These are phyloP conservation scores for Globisporangium cystogenes DNA, from an alignment of 352 stramenopile genomes.

Conservation along the genomic window DNA sequence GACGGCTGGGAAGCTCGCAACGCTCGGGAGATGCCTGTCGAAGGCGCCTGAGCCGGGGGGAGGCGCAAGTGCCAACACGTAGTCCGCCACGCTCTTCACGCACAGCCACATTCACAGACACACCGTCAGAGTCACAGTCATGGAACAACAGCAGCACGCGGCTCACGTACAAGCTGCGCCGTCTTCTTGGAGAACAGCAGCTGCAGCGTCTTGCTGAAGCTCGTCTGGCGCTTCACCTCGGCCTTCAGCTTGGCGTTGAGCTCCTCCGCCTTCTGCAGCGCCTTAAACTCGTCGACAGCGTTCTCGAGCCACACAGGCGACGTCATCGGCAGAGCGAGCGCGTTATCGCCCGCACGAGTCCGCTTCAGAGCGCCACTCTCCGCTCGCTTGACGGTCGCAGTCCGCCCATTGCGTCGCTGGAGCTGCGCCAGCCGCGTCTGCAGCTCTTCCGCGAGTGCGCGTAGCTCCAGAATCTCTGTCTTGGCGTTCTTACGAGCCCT, in stretches of 20 bases:
- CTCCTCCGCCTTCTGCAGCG: conserved; percentile 4
- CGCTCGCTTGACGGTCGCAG: too few species aligned
- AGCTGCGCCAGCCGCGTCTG: conserved; percentile 8
- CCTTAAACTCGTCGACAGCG: conserved; percentile 7
- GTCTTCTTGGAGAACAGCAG: conserved; percentile 10
- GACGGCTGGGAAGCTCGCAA: too few species aligned
- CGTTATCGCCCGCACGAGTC: too few species aligned
- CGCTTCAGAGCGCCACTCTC: too few species aligned
- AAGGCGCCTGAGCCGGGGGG: too few species aligned
- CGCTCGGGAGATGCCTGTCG: background rate
- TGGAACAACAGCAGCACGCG: too few species aligned
- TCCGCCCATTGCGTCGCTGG: background rate
- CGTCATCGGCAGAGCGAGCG: background rate
- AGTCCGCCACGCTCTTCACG: too few species aligned
- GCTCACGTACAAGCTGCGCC: conserved; percentile 2
- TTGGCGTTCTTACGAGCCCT: conserved; percentile 5
- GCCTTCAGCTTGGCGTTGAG: conserved; percentile 5
- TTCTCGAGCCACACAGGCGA: conserved; percentile 4
- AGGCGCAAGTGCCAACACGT: too few species aligned
- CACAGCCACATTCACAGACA: too few species aligned
- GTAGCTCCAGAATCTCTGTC: conserved; percentile 6
- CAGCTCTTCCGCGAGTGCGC: conserved; percentile 6
- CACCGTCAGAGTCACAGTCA: too few species aligned
- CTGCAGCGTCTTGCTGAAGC: conserved; percentile 5
- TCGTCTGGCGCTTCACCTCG: conserved; percentile 5